Conservation (phyloP, 441 rosid species). For the Populus tomentosa region DNA sequence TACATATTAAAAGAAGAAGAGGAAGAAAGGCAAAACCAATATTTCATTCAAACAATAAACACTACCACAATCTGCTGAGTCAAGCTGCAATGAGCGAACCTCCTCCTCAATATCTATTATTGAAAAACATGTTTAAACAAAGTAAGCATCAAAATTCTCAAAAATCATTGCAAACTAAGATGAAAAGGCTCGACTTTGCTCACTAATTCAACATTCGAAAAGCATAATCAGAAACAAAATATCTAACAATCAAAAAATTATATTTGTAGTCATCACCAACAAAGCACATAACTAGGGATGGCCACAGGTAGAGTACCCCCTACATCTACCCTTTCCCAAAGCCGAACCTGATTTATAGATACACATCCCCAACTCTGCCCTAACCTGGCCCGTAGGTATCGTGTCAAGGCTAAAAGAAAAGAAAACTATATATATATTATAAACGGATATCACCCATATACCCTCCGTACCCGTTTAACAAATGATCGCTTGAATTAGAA, state of each 20-base stretch:
- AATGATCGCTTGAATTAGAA: background rate
- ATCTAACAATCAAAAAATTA: background rate
- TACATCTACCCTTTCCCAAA: background rate
- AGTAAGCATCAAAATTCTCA: background rate
- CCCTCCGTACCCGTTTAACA: background rate
- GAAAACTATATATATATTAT: too few relatives aligned
- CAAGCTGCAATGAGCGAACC: slow-evolving; percentile 51
- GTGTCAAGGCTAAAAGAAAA: background rate
- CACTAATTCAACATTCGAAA: background rate
- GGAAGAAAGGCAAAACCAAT: background rate
- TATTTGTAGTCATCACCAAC: background rate
- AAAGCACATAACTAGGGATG: background rate
- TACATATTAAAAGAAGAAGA: background rate
- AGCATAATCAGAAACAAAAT: background rate
- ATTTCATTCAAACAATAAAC: background rate
- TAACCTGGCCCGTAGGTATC: background rate
- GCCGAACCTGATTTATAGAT: background rate
- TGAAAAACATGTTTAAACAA: background rate
- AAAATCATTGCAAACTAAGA: background rate
- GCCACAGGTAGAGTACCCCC: background rate
- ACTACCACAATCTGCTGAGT: slow-evolving; percentile 37
- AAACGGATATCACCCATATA: background rate
- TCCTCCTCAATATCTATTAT: slow-evolving; percentile 55
- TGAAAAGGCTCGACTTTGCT: background rate
- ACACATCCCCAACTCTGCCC: background rate